phyloP scores from a whole-genome alignment of 768 basidiomycete species.

The Lactifluus hygrophoroides region DNA sequence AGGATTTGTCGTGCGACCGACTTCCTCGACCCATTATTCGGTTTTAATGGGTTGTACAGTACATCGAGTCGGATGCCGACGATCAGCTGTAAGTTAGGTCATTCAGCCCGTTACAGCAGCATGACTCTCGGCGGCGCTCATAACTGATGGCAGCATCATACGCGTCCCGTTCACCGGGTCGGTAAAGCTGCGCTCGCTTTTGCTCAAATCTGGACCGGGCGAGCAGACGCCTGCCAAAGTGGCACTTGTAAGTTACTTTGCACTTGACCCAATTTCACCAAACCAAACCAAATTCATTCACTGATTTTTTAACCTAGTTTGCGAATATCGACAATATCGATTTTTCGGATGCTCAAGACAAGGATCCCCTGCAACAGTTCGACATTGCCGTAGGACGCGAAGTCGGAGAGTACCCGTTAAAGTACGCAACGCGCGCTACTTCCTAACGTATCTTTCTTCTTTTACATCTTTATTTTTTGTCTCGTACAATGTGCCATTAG shows the following conservation, averaged over 20 bases:
- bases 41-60: slow-evolving; percentile 38
- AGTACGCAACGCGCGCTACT: slow-evolving; percentile 37
- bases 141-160: slow-evolving; percentile 48
- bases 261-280: no score
- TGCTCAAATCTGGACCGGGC: slow-evolving; percentile 76
- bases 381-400: slow-evolving; percentile 61
- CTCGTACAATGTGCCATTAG: background rate
- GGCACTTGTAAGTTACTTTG: slow-evolving; percentile 42
- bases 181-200: slow-evolving; percentile 73
- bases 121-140: background rate
- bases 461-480: background rate
- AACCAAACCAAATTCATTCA: no score
- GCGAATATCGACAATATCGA: slow-evolving; percentile 72
- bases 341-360: slow-evolving; percentile 63
- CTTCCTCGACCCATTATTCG: background rate
- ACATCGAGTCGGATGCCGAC: slow-evolving; percentile 81
- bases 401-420: slow-evolving; percentile 78
- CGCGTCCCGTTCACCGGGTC: slow-evolving; percentile 84
- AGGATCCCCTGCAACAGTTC: slow-evolving; percentile 63
- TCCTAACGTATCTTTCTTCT: background rate
- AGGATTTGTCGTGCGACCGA: background rate
- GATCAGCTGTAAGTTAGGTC: slow-evolving; percentile 70
- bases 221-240: slow-evolving; percentile 72
- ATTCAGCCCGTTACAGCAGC: background rate
- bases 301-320: slow-evolving; percentile 40